Base-by-base conservation (phyloP, 169 alveolate genomes). In the Plasmodium fragile region DNA sequence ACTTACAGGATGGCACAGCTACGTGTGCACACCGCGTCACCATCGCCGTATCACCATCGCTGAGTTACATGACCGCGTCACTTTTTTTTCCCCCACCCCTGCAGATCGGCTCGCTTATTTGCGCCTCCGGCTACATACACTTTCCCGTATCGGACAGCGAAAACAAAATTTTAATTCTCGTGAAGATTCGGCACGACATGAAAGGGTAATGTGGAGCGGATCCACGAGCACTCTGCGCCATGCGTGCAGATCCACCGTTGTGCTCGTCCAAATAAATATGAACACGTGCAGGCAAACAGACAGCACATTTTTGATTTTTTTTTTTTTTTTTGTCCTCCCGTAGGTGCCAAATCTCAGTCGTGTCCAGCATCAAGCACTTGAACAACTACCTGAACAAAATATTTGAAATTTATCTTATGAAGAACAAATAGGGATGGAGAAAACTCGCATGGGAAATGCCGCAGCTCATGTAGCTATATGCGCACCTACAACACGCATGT, bases 291-390 rank as follows among this genome's bases (percentile, higher is more conserved):
- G 30, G 22, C 6, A 5, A 18, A 13, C 16, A 69, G 28, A 30
- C 16, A 69, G 43, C 25, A 69, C 39, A 69, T 83, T 22, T 4
- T 18, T 22, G 4, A 16, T 80, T 53, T 25, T 72, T 72, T 72
- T 4, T 53, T 53, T 80, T 80, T 52, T 81, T 36, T 52, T 55
- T 55, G 52, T 34, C 22, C 43, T 7, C 69, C 11, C 81, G 34
- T 32, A 87, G 93, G 73, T 87, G 93, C 36, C 93, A 87, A 16
- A 87, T 87, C 69, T 87, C 93, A n/a, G 93, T 87, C 18, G 89
- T 87, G 6, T 55, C 93, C 22, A 87, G 75, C 53, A 59, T 87
- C 22, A 87, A 71, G 36, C 93, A 77, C 43, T 78, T 87, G 49
- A 87, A 87, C 41, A 87, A 79, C 80, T 87, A 87, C 36, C 82